Evolutionary conservation across 768 basidiomycete genomes (phyloP).

Genomic region (Albatrellus ellisii): DNA sequence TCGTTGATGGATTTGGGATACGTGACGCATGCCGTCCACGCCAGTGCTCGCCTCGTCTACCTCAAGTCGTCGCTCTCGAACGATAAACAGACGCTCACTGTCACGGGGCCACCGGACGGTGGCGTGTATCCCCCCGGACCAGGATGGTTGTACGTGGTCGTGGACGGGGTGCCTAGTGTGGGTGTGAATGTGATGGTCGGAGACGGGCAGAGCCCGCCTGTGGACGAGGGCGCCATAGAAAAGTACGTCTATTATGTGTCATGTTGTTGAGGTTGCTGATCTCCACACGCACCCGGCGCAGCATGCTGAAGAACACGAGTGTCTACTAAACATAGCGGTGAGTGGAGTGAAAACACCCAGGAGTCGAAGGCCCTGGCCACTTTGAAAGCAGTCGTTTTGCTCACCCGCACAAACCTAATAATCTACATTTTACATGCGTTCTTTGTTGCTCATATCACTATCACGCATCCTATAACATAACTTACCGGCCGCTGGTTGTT

Average conservation of each 20-base stretch:
- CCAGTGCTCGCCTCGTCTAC: slow-evolving; percentile 66
- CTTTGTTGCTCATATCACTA: too few species aligned
- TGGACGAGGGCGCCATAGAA: slow-evolving; percentile 38
- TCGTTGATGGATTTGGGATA: slow-evolving; percentile 74
- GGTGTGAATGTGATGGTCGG: slow-evolving; percentile 59
- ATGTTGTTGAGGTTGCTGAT: not conserved
- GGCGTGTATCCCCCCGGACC: slow-evolving; percentile 72
- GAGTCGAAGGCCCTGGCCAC: too few species aligned
- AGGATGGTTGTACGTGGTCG: slow-evolving; percentile 60
- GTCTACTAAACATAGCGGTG: too few species aligned
- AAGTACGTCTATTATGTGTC: slow-evolving; percentile 31
- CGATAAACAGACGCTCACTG: slow-evolving; percentile 33
- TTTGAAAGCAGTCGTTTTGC: too few species aligned
- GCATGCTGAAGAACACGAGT: slow-evolving; percentile 33
- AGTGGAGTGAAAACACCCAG: too few species aligned
- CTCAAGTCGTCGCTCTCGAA: slow-evolving; percentile 33
- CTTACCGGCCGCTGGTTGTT: too few species aligned
- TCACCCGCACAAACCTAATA: too few species aligned
- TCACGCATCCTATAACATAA: too few species aligned
- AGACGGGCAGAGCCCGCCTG: slow-evolving; percentile 43
- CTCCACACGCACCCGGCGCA: slow-evolving; percentile 15
- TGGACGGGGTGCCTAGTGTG: slow-evolving; percentile 49
- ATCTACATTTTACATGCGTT: too few species aligned
- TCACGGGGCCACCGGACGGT: slow-evolving; percentile 52
- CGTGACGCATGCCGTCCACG: slow-evolving; percentile 65